Evolutionary conservation across 2,329 filamentous ascomycete genomes (phyloP).

Genomic region (Paecilomyces sp.): DNA sequence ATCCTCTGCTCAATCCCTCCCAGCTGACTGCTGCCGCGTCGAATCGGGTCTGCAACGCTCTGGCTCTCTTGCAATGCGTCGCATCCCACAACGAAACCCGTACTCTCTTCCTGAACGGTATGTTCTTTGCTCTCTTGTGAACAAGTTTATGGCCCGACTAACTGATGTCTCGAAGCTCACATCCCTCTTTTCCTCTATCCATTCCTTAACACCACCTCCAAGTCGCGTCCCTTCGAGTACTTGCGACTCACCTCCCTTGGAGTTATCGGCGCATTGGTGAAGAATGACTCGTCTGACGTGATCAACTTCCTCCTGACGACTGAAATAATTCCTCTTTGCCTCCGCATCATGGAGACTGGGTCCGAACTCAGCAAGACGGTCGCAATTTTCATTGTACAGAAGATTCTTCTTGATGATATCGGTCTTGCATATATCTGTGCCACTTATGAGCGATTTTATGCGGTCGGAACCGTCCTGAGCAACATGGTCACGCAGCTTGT

Average conservation of each 20-base stretch:
- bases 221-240: conserved; percentile 96
- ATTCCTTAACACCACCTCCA: conserved; percentile 97
- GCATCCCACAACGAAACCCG: conserved; percentile 96
- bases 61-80: conserved; percentile 92
- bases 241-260: conserved; percentile 90
- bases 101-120: conserved; percentile 88
- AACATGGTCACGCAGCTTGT: conserved; percentile 99
- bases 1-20: conserved; percentile 90
- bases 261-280: conserved; percentile 93
- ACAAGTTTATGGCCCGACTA: background rate
- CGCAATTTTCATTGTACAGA: conserved; percentile 98
- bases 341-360: conserved; percentile 98
- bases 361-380: conserved; percentile 98
- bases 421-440: conserved; percentile 97
- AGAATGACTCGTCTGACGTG: conserved; percentile 97
- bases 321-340: conserved; percentile 94
- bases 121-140: conserved; percentile 3
- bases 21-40: conserved; percentile 96
- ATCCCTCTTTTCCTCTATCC: conserved; percentile 97
- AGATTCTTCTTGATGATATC: conserved; percentile 94
- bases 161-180: conserved; percentile 58
- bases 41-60: conserved; percentile 93
- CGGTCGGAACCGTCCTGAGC: conserved; percentile 91
- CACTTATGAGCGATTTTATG: conserved; percentile 97
- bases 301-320: conserved; percentile 98